Conservation (phyloP, 495 filamentous ascomycete species). For the Penicillium goetzii region DNA sequence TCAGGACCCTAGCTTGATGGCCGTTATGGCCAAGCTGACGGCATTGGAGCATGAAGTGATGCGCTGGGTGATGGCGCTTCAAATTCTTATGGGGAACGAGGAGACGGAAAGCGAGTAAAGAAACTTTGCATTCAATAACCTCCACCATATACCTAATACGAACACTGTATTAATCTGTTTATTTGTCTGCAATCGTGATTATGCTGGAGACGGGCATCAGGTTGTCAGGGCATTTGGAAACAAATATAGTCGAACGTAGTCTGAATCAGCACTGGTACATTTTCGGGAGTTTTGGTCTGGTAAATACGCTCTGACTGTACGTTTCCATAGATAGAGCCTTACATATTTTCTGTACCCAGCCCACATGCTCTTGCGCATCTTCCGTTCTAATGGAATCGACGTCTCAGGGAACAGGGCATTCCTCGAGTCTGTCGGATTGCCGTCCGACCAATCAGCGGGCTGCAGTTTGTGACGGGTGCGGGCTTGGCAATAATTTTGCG, state of each 20-base stretch:
- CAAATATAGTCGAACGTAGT: background rate
- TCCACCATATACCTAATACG: background rate
- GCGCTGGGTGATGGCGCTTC: constrained; percentile 70
- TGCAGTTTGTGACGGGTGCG: constrained; percentile 34
- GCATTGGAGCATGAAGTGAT: constrained; percentile 75
- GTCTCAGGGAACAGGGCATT: background rate
- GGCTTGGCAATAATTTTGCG: constrained; percentile 44
- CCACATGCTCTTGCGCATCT: too few relatives aligned
- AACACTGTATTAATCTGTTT: background rate
- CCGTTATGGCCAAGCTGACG: constrained; percentile 83
- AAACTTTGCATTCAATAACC: constrained; percentile 8
- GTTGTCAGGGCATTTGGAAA: background rate
- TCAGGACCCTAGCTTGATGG: constrained; percentile 86
- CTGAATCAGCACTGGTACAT: background rate
- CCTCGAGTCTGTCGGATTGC: background rate
- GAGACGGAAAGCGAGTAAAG: constrained; percentile 46
- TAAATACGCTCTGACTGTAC: too few relatives aligned
- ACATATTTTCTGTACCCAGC: too few relatives aligned
- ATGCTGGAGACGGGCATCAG: too few relatives aligned
- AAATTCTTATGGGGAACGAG: constrained; percentile 75
- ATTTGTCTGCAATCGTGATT: background rate
- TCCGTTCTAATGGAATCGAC: background rate
- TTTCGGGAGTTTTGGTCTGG: too few relatives aligned
- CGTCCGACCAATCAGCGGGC: constrained; percentile 36
- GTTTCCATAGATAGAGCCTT: too few relatives aligned